Evolutionary conservation across 306 rosid genomes (phyloP).

Genomic region (Prosopis cineraria): DNA sequence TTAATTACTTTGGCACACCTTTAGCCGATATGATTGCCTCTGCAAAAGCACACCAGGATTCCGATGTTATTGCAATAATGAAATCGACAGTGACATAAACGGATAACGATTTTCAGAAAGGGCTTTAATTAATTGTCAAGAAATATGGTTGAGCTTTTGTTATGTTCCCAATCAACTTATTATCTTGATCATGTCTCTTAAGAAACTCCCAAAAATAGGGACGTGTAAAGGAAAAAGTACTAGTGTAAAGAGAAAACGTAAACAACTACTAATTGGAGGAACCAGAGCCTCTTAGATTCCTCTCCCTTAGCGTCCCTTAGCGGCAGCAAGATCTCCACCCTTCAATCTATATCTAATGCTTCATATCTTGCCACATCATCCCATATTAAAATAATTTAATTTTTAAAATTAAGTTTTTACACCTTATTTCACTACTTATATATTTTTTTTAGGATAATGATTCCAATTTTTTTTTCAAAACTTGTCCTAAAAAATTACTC

Average conservation of each 20-base stretch:
- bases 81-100: slow-evolving; percentile 8
- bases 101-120: neutral
- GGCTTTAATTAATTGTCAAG: slow-evolving; percentile 16
- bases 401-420: no score
- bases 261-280: neutral
- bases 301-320: no score
- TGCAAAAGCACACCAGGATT: neutral
- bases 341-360: no score
- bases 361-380: no score
- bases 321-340: no score
- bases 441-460: no score
- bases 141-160: neutral
- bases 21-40: neutral
- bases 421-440: no score
- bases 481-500: no score
- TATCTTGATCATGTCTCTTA: neutral
- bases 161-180: neutral
- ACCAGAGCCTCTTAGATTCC: no score
- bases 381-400: no score
- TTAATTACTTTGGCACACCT: neutral
- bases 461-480: no score
- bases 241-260: neutral
- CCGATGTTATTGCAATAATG: neutral
- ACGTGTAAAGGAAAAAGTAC: neutral
- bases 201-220: slow-evolving; percentile 3